phyloP scores from a whole-genome alignment of 306 rosid species.

The Herpetospermum pedunculosum region DNA sequence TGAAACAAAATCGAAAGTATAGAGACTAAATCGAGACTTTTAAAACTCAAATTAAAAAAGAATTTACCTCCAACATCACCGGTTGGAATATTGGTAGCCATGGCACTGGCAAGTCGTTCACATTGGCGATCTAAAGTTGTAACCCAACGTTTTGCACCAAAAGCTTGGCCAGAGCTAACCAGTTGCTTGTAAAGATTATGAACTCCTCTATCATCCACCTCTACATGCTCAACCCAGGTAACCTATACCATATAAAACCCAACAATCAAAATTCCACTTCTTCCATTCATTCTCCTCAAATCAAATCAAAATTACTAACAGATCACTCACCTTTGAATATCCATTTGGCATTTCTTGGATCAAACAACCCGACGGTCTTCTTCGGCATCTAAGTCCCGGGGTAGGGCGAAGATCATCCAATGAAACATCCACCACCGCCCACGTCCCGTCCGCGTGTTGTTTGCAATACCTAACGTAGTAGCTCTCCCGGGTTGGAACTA shows the following conservation, averaged over 20 bases:
- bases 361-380: slow-evolving; percentile 94
- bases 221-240: slow-evolving; percentile 90
- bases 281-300: not conserved
- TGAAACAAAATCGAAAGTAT: no score
- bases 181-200: slow-evolving; percentile 79
- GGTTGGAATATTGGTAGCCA: slow-evolving; percentile 76
- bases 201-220: slow-evolving; percentile 88
- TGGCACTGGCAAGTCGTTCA: slow-evolving; percentile 83
- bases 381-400: slow-evolving; percentile 45
- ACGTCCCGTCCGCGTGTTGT: slow-evolving; percentile 65
- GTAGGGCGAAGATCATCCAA: slow-evolving; percentile 66
- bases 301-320: not conserved
- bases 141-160: slow-evolving; percentile 96
- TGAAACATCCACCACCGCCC: slow-evolving; percentile 97
- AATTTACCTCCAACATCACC: slow-evolving; percentile 93
- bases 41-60: no score
- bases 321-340: slow-evolving; percentile 71
- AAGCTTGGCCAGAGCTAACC: slow-evolving; percentile 74
- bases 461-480: slow-evolving; percentile 87
- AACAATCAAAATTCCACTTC: not conserved
- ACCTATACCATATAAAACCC: slow-evolving; percentile 26
- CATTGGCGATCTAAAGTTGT: slow-evolving; percentile 85
- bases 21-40: no score
- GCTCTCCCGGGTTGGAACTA: slow-evolving; percentile 89
- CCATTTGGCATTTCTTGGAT: slow-evolving; percentile 99